Conservation (phyloP, 805 yeast species). For the Barnettozyma vustinii region DNA sequence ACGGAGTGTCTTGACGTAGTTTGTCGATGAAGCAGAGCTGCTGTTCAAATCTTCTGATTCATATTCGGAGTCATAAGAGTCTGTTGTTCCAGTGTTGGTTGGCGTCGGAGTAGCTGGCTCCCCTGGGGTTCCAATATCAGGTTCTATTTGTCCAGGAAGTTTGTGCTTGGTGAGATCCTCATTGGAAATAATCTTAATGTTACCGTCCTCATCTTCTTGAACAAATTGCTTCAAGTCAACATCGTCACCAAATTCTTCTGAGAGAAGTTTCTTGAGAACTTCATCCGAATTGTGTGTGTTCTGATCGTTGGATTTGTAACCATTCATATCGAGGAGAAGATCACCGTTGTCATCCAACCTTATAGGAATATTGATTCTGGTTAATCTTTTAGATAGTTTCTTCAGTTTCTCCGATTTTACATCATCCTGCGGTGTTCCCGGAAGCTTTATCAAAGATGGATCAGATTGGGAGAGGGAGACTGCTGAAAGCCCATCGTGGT, state of each 20-base stretch:
- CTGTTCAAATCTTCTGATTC: constrained; percentile 6
- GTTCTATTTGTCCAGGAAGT: not conserved
- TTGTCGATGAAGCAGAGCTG: constrained; percentile 20
- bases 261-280: constrained; percentile 62
- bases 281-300: constrained; percentile 75
- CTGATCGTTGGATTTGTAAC: constrained; percentile 83
- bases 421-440: constrained; percentile 26
- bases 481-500: constrained; percentile 1
- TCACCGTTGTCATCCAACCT: constrained; percentile 87
- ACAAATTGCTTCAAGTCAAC: constrained; percentile 41
- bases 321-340: constrained; percentile 87
- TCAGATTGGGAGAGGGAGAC: constrained; percentile 10
- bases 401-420: constrained; percentile 54
- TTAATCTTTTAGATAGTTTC: constrained; percentile 58
- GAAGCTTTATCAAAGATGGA: constrained; percentile 7
- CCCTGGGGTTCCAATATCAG: not conserved
- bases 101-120: not conserved
- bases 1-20: constrained; percentile 80
- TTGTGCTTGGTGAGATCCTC: constrained; percentile 16
- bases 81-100: constrained; percentile 1
- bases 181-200: constrained; percentile 48
- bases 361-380: constrained; percentile 76
- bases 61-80: constrained; percentile 4
- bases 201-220: constrained; percentile 61
- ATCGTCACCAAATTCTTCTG: constrained; percentile 66